Percentiles rank a stretch among this genome's conserved stretches.
phyloP scores from a whole-genome alignment of 495 filamentous ascomycete genomes.

The Podospora didyma region DNA sequence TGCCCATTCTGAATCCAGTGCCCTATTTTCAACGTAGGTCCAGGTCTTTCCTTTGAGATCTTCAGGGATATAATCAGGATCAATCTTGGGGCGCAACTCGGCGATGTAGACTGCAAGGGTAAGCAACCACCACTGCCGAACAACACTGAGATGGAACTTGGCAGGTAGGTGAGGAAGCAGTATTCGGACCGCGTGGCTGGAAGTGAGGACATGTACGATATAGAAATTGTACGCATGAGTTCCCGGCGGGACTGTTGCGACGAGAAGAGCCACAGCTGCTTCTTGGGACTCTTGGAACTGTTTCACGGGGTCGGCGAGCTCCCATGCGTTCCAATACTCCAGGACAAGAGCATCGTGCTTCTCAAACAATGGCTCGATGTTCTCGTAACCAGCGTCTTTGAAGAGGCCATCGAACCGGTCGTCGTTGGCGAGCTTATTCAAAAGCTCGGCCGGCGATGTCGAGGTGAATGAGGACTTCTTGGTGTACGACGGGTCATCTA shows the following conservation, averaged over 20 bases:
- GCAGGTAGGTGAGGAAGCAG: constrained; percentile 74
- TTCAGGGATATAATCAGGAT: constrained; percentile 59
- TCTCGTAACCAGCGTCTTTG: constrained; percentile 51
- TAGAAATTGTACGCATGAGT: constrained; percentile 79
- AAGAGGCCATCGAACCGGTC: constrained; percentile 58
- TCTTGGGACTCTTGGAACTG: constrained; percentile 77
- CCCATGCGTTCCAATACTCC: constrained; percentile 87
- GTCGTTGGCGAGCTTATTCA: constrained; percentile 56
- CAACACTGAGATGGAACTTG: constrained; percentile 65
- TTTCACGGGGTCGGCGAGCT: constrained; percentile 54
- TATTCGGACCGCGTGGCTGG: constrained; percentile 82
- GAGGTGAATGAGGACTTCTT: constrained; percentile 46
- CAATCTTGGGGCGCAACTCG: constrained; percentile 66
- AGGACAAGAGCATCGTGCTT: constrained; percentile 65
- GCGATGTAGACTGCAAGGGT: constrained; percentile 72
- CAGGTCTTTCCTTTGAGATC: constrained; percentile 64
- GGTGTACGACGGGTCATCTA: constrained; percentile 67
- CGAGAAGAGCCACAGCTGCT: constrained; percentile 67
- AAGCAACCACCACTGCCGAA: constrained; percentile 86
- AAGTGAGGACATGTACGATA: constrained; percentile 73
- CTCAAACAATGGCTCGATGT: constrained; percentile 64
- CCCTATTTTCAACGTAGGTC: constrained; percentile 67
- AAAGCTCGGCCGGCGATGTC: constrained; percentile 60
- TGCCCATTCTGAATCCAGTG: constrained; percentile 58
- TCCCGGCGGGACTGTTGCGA: constrained; percentile 54